Percentiles rank a stretch among this genome's conserved stretches.
Conservation (phyloP, 192 early-diverging fungal genomes). For the Irineochytrium annulatum region DNA sequence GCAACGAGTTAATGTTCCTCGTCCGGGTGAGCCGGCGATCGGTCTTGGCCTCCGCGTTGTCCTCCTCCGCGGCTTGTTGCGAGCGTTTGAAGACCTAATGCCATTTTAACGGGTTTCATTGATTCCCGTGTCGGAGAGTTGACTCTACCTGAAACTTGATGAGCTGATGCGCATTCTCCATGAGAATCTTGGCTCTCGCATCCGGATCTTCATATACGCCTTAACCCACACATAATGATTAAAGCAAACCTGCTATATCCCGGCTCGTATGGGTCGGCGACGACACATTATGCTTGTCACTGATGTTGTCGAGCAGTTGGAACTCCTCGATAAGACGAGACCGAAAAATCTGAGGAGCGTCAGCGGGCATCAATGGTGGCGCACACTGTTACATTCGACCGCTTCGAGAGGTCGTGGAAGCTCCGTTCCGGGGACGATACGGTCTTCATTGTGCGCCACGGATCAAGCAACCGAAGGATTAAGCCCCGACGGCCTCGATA, state of each 20-base stretch:
- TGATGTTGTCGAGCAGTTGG: constrained; percentile 31
- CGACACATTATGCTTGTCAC: neutral
- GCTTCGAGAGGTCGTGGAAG: constrained; percentile 1
- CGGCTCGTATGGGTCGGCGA: neutral
- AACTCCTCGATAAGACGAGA: constrained; percentile 40
- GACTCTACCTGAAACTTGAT: constrained; percentile 36
- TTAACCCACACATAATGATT: too few relatives aligned
- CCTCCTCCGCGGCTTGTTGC: constrained; percentile 25
- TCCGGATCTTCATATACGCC: constrained; percentile 21
- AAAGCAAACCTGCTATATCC: constrained; percentile 1
- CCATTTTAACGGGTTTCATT: neutral
- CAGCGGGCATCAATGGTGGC: neutral
- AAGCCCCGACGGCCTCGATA: too few relatives aligned
- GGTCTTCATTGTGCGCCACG: too few relatives aligned
- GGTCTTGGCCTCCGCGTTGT: constrained; percentile 23
- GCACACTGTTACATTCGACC: neutral
- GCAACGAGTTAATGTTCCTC: constrained; percentile 30
- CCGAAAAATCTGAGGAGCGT: constrained; percentile 23
- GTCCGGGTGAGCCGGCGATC: constrained; percentile 39
- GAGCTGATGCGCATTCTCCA: constrained; percentile 39
- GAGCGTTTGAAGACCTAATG: constrained; percentile 33
- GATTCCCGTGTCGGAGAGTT: neutral
- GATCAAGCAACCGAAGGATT: too few relatives aligned
- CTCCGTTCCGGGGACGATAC: neutral
- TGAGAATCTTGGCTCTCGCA: constrained; percentile 17